phyloP scores from a whole-genome alignment of 805 yeast species.

The Lipomyces starkeyi region DNA sequence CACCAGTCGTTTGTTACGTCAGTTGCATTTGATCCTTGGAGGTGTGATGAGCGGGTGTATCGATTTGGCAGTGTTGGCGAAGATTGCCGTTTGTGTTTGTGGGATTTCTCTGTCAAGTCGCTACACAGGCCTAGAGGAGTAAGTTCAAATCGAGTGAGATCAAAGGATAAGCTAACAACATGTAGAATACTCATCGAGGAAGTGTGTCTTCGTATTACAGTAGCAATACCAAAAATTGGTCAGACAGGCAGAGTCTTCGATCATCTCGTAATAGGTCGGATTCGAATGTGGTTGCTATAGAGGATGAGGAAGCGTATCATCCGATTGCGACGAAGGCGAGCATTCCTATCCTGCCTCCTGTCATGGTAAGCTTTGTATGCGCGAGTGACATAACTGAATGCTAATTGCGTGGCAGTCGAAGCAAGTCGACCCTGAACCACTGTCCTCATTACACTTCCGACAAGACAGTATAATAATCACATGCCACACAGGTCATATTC shows the following conservation, averaged over 20 bases:
- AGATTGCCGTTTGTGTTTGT: constrained; percentile 58
- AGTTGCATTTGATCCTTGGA: constrained; percentile 53
- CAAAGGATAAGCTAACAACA: background rate
- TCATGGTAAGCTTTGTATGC: constrained; percentile 27
- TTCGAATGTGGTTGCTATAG: constrained; percentile 30
- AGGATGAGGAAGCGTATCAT: constrained; percentile 35
- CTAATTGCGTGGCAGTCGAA: constrained; percentile 21
- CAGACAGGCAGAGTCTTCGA: constrained; percentile 16
- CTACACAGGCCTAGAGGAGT: constrained; percentile 42
- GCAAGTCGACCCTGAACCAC: constrained; percentile 37
- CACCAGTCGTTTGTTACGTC: constrained; percentile 59
- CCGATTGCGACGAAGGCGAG: constrained; percentile 35
- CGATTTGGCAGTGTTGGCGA: constrained; percentile 62
- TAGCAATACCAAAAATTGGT: constrained; percentile 13
- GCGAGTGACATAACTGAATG: background rate
- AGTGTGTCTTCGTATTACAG: constrained; percentile 32
- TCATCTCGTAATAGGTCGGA: constrained; percentile 26
- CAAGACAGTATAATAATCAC: constrained; percentile 35
- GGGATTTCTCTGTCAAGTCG: constrained; percentile 60
- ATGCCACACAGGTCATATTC: constrained; percentile 36
- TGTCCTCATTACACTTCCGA: constrained; percentile 31
- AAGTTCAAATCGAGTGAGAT: background rate
- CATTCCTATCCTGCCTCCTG: constrained; percentile 38
- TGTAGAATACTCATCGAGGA: constrained; percentile 26
- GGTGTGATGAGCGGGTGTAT: constrained; percentile 49